phyloP scores from a whole-genome alignment of 1,139 yeast genomes.

The Yamadazyma spencermartinsiae region DNA sequence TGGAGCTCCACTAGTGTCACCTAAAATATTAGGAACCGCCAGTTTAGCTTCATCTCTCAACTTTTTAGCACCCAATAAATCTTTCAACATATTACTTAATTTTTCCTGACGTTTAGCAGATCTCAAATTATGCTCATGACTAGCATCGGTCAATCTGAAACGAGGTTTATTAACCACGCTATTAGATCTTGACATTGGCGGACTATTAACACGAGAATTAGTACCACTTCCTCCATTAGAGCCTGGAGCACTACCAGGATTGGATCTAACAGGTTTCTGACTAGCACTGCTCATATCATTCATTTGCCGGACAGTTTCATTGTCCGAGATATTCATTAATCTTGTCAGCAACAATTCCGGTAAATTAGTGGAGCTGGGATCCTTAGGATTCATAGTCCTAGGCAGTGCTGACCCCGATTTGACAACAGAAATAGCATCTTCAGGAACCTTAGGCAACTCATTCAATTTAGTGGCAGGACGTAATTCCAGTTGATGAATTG shows the following conservation, averaged over 20 bases:
- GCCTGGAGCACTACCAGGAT: neutral
- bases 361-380: neutral
- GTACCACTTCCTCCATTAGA: conserved; percentile 1
- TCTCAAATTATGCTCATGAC: conserved; percentile 80
- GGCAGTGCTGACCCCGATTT: neutral
- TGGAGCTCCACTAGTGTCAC: conserved; percentile 9
- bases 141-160: conserved; percentile 59
- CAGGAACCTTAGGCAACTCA: neutral
- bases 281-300: neutral
- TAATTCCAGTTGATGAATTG: neutral
- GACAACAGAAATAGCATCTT: neutral
- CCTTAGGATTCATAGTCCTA: neutral
- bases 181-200: conserved; percentile 18
- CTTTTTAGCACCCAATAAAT: conserved; percentile 77
- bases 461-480: neutral
- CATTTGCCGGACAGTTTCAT: conserved; percentile 2
- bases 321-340: neutral
- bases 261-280: neutral
- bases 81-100: conserved; percentile 81
- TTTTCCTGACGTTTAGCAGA: conserved; percentile 87
- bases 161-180: conserved; percentile 32
- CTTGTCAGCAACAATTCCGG: conserved; percentile 1
- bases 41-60: conserved; percentile 78
- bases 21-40: conserved; percentile 73
- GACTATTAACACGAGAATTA: conserved; percentile 12